Conservation (phyloP, 805 yeast species). For the Yarrowia sp. region DNA sequence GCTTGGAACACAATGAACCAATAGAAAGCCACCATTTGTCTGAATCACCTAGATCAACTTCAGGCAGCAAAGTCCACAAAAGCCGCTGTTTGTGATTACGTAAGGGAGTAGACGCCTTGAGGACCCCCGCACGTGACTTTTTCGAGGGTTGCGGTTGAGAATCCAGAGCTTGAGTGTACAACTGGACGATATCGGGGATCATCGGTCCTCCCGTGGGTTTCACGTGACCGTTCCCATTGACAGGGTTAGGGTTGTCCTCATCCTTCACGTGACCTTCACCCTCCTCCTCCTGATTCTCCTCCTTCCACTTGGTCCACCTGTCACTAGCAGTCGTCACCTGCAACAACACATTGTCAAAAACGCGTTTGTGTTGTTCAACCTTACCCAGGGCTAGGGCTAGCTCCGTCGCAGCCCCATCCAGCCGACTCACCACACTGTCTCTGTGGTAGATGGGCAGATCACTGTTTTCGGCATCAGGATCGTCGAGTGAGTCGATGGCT, state of each 20-base stretch:
- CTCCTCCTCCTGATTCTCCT: background rate
- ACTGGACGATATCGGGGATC: background rate
- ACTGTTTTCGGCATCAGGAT: background rate
- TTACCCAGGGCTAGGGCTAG: background rate
- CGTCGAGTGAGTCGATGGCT: background rate
- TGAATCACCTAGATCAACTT: background rate
- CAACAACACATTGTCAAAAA: background rate
- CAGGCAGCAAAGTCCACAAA: background rate
- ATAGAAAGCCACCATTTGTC: slow-evolving; percentile 10
- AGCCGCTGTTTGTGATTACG: background rate
- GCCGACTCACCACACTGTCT: background rate
- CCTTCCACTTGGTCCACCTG: background rate
- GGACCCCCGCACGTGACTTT: background rate
- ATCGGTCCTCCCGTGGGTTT: background rate
- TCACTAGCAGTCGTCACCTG: background rate
- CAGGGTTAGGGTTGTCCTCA: background rate
- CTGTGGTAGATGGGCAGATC: background rate
- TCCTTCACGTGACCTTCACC: no score
- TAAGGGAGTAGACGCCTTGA: background rate
- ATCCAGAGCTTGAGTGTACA: background rate
- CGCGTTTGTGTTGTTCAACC: background rate
- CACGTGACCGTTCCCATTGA: background rate
- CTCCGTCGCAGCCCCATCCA: slow-evolving; percentile 2
- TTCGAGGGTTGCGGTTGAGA: background rate
- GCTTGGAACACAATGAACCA: background rate